Evolutionary conservation across 768 basidiomycete genomes (phyloP).

Genomic region (Tylopilus cervinicoccineus): DNA sequence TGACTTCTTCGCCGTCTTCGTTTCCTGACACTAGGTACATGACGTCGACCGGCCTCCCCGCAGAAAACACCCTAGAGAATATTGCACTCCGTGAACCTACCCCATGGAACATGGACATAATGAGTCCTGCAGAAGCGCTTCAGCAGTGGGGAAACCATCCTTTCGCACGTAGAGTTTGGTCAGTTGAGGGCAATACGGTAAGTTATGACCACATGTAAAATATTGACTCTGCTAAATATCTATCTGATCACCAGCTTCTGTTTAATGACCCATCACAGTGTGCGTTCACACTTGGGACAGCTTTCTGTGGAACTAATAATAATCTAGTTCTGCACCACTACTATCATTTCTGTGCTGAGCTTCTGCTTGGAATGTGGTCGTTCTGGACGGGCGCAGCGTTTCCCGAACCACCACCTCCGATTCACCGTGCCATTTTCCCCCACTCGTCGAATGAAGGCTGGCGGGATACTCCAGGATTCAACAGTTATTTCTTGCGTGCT

Average conservation of each 20-base stretch:
- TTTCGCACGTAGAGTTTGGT: conserved; percentile 51
- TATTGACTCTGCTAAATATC: conserved; percentile 1
- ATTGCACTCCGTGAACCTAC: conserved; percentile 67
- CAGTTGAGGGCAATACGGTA: conserved; percentile 72
- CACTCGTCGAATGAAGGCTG: conserved; percentile 56
- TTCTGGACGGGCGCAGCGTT: conserved; percentile 58
- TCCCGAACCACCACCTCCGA: conserved; percentile 43
- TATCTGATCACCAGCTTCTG: conserved; percentile 37
- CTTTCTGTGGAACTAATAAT: background rate
- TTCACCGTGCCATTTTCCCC: conserved; percentile 70
- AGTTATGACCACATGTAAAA: conserved; percentile 17
- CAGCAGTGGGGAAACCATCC: conserved; percentile 52
- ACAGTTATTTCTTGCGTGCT: conserved; percentile 69
- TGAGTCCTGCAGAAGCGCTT: conserved; percentile 57
- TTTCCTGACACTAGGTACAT: conserved; percentile 54
- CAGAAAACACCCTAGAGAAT: conserved; percentile 59
- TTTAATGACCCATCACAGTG: conserved; percentile 70
- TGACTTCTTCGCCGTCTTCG: conserved; percentile 42
- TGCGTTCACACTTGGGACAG: conserved; percentile 11
- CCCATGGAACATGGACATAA: conserved; percentile 52
- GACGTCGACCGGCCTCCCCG: conserved; percentile 62
- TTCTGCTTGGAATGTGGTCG: conserved; percentile 71
- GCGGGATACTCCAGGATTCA: conserved; percentile 78
- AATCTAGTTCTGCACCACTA: conserved; percentile 67
- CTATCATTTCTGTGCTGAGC: conserved; percentile 84